Conservation (phyloP, 2,329 filamentous ascomycete genomes). For the Fusarium paranaense region DNA sequence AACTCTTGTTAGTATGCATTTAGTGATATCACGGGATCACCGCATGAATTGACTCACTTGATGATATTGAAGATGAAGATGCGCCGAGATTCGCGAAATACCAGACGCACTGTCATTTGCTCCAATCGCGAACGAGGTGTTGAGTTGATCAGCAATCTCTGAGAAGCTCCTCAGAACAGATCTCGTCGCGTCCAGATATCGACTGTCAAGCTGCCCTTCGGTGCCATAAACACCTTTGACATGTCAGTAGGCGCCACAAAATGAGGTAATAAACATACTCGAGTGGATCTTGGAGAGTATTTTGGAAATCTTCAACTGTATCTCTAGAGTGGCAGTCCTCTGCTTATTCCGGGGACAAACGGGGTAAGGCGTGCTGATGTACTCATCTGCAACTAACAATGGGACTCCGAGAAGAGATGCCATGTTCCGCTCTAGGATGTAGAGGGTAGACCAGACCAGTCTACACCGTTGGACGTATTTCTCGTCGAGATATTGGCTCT, state of each 20-base stretch:
- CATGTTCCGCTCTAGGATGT: neutral
- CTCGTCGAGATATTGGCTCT: neutral
- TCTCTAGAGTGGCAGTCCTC: neutral
- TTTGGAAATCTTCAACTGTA: neutral
- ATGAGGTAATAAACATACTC: neutral
- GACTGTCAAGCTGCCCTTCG: neutral
- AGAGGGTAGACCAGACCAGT: neutral
- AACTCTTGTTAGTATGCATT: neutral
- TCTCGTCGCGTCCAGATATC: neutral
- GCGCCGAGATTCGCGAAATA: neutral
- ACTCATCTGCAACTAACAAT: neutral
- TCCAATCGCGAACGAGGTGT: neutral
- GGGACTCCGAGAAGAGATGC: neutral
- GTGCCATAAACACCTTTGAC: neutral
- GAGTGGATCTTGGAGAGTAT: neutral
- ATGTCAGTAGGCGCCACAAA: neutral
- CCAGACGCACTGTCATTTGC: neutral
- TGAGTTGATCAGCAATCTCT: neutral
- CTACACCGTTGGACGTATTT: neutral
- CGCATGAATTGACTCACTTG: neutral
- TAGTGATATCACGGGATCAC: no score
- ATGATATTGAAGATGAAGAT: neutral
- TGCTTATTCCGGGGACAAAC: neutral
- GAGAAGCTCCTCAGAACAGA: neutral
- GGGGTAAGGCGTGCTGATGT: neutral